Base-by-base conservation (phyloP, 192 early-diverging fungal genomes). In the Kickxella alabastrina region DNA sequence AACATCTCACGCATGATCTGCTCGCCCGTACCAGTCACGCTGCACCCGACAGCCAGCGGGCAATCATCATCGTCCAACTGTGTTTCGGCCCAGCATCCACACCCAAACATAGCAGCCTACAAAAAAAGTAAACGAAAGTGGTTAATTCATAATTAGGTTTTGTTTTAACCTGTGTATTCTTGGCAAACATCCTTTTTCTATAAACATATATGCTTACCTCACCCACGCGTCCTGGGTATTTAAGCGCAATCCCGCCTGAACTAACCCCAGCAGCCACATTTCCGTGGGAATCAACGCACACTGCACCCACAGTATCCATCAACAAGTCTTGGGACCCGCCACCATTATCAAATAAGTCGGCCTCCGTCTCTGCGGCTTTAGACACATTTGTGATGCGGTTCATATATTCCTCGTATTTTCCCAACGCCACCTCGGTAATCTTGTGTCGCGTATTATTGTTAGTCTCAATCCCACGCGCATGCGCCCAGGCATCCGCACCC, bases 221-320 rank as follows among this genome's bases (percentile, higher is more conserved):
- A 13, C 92, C 90, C 13, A 96, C 72, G 5, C 93, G 74, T 2
- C 92, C 92, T 0, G 89, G 85, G 14, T 75, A 68, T 52, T 94
- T 96, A 18, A 94, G 75, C 2, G 86, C 81, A 44, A 94, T 91
- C 0, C 93, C 93, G 18, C 93, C 93, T 41, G 85, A 89, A 57
- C 86, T 89, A 1, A 94, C 92, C 2, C 85, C 90, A 1, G 89
- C 68, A 0, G 83, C 79, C 13, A 91, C 61, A 39, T 78, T 70
- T 6, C 90, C 91, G 8, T 43, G 19, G 4, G 13, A 13, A 50
- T 91, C 89, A 3, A 91, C 63, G 42, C 83, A 87, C 41, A 96
- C 82, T 0, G 88, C 89, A 0, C 93, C 93, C 3, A 96, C 91
- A n/a, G 93, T 96, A 49, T 95, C 93, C 34, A 82, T 70, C 14